Base-by-base conservation (phyloP, 495 filamentous ascomycete species). In the Chaetomidium leptoderma region DNA sequence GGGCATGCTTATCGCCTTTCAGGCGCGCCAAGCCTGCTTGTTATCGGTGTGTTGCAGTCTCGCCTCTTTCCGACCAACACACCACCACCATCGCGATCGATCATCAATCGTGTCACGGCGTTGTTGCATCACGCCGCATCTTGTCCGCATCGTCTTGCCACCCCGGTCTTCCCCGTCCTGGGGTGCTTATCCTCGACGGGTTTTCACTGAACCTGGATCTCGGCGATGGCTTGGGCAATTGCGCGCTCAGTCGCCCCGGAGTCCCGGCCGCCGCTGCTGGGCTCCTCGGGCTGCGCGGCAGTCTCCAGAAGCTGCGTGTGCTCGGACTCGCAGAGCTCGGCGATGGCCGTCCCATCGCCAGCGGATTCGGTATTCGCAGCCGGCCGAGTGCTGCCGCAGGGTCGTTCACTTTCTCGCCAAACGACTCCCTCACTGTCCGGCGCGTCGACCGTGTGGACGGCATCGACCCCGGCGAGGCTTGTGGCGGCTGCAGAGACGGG, bases 381-480 rank as follows among this genome's bases (percentile, higher is more conserved):
- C 60, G 30, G 8, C 51, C n/a, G 36, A 68, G 35, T 2, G 49
- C 58, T 14, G 61, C 46, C 2, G 60, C 65, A 1, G 65, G 65
- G 24, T 68, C 65, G 13, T 68, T 68, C 32, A 59, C 40, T 39
- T 68, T 68, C 39, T 68, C 65, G 24, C 65, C 65, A 42, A 68
- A 68, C 32, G 65, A 68, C 44, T 68, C 65, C 13, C 65, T 48
- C 10, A 65, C 40, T 1, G 58, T 66, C 23, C 48, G 60, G 7
- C 55, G 57, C 21, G 47, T 21, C 24, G 55, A 58, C 26, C 50
- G 14, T 1, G 32, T 43, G 2, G 60, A 58, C 10, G 17, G 37
- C 11, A 58, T 30, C 17, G 60, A 62, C 17, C 36, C 24, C 14
- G 54, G 60, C 17, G 60, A 62, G 36, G 53, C 32, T n/a, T 42